Evolutionary conservation across 768 basidiomycete species (phyloP).

Genomic region (Exsudoporus frostii): DNA sequence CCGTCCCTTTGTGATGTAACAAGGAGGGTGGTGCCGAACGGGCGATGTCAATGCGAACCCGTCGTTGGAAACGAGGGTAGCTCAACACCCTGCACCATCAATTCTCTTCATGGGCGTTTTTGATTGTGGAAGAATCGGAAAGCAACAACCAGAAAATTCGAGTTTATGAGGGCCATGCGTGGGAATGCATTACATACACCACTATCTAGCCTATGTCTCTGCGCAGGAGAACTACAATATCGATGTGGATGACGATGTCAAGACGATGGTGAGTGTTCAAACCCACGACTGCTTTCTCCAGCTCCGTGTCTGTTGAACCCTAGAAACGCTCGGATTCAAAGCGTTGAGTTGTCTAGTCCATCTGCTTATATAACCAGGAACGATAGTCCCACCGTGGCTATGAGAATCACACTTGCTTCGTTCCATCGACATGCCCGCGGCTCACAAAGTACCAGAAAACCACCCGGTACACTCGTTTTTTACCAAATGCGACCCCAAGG

Average conservation of each 20-base stretch:
- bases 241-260: too few species aligned
- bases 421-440: conserved; percentile 23
- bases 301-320: too few species aligned
- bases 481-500: conserved; percentile 11
- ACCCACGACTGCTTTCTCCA: not conserved
- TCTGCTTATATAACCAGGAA: conserved; percentile 20
- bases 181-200: conserved; percentile 21
- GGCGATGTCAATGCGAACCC: conserved; percentile 58
- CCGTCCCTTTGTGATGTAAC: conserved; percentile 60
- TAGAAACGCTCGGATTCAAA: not conserved
- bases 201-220: not conserved
- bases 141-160: not conserved
- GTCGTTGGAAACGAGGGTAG: conserved; percentile 34
- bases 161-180: conserved; percentile 7
- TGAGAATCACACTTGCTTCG: conserved; percentile 1
- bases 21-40: conserved; percentile 61
- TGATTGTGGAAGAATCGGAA: conserved; percentile 47
- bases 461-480: conserved; percentile 27
- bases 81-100: conserved; percentile 58
- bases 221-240: not conserved
- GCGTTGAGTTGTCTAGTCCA: too few species aligned
- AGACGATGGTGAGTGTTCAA: not conserved
- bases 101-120: conserved; percentile 51
- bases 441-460: conserved; percentile 22
- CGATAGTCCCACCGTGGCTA: not conserved